Percentiles rank a stretch among this genome's conserved stretches.
Conservation (phyloP, 2,329 filamentous ascomycete species). For the Chaetomiaceae sp. region DNA sequence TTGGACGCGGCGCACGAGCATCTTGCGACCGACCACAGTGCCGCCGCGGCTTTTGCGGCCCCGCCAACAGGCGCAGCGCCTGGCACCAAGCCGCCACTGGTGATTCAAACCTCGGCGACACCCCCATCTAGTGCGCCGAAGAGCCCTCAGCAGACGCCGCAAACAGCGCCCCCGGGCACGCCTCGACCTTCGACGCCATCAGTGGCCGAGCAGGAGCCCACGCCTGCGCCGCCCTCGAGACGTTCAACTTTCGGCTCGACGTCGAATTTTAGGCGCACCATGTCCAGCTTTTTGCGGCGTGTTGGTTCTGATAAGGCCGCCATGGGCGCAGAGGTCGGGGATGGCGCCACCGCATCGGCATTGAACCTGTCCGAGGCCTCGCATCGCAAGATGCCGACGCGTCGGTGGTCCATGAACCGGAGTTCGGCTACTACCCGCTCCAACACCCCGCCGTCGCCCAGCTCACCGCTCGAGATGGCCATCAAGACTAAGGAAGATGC, state of each 20-base stretch:
- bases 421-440: constrained; percentile 42
- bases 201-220: constrained; percentile 24
- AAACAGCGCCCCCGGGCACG: constrained; percentile 1
- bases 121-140: constrained; percentile 8
- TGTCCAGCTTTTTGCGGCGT: constrained; percentile 45
- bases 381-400: constrained; percentile 27
- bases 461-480: constrained; percentile 39
- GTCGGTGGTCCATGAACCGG: constrained; percentile 42
- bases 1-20: constrained; percentile 25
- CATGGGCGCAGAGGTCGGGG: constrained; percentile 19
- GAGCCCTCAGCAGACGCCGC: constrained; percentile 10
- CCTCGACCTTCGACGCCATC: constrained; percentile 12
- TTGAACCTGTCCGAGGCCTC: constrained; percentile 25
- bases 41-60: constrained; percentile 19
- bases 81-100: constrained; percentile 20
- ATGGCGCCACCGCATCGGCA: constrained; percentile 23
- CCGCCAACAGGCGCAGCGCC: constrained; percentile 11
- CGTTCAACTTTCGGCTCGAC: constrained; percentile 37
- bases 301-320: constrained; percentile 33
- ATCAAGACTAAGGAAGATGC: constrained; percentile 22
- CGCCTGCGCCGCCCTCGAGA: constrained; percentile 31
- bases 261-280: constrained; percentile 43
- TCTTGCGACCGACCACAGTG: constrained; percentile 20
- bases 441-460: constrained; percentile 46
- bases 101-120: constrained; percentile 18